phyloP scores from a whole-genome alignment of 2,329 filamentous ascomycete species.

The Cryphonectria naterciae region DNA sequence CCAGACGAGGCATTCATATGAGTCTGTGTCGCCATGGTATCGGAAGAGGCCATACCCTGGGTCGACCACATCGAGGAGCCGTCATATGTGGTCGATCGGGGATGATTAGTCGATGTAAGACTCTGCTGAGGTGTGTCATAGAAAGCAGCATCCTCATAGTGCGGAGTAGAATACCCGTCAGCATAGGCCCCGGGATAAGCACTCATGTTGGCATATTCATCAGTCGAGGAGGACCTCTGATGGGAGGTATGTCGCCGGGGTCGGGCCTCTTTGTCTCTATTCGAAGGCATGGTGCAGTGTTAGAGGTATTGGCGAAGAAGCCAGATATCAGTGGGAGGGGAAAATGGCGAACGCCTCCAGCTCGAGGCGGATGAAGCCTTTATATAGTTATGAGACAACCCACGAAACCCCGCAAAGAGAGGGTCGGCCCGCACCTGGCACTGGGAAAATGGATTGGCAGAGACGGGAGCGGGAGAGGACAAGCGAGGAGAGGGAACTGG shows the following conservation, averaged over 20 bases:
- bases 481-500: neutral
- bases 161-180: neutral
- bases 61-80: neutral
- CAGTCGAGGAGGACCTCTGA: neutral
- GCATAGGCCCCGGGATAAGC: neutral
- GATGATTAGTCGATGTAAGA: neutral
- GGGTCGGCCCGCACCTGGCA: neutral
- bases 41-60: neutral
- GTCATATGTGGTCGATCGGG: neutral
- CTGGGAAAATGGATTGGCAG: neutral
- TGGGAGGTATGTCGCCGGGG: neutral
- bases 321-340: neutral
- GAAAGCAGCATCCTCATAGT: neutral
- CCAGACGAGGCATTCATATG: neutral
- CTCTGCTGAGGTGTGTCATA: neutral
- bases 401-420: neutral
- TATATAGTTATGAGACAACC: neutral
- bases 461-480: neutral
- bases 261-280: neutral
- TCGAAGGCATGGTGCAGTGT: neutral
- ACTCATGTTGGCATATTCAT: neutral
- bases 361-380: neutral
- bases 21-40: neutral
- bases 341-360: neutral
- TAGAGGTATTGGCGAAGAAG: neutral